phyloP scores from a whole-genome alignment of 1,284 basidiomycete genomes.

The Ustilago esculenta region DNA sequence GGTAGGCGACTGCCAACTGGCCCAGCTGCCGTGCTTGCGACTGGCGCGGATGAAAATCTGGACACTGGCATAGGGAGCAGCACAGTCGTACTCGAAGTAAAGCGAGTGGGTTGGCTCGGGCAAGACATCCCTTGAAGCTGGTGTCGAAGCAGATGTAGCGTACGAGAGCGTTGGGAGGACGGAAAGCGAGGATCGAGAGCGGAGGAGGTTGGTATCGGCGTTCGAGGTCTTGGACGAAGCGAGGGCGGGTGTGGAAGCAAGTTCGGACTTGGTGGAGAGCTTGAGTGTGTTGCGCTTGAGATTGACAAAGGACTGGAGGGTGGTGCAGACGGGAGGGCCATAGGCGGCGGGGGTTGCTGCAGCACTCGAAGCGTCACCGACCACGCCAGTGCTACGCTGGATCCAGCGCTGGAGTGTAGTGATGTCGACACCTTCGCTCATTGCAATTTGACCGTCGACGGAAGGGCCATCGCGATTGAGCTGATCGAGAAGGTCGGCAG shows the following conservation, averaged over 20 bases:
- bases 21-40: slow-evolving; percentile 62
- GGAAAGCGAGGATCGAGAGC: slow-evolving; percentile 28
- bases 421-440: slow-evolving; percentile 59
- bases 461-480: slow-evolving; percentile 21
- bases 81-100: slow-evolving; percentile 62
- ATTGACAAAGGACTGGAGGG: slow-evolving; percentile 62
- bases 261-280: slow-evolving; percentile 20
- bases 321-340: slow-evolving; percentile 53
- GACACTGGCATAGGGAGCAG: slow-evolving; percentile 51
- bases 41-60: slow-evolving; percentile 61
- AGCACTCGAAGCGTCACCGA: background rate
- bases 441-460: slow-evolving; percentile 32
- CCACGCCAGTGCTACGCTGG: slow-evolving; percentile 36
- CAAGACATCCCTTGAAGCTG: slow-evolving; percentile 8
- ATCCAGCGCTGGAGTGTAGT: slow-evolving; percentile 54
- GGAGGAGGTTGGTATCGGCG: slow-evolving; percentile 27
- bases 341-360: slow-evolving; percentile 11
- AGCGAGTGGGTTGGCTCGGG: slow-evolving; percentile 54
- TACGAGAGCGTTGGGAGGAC: slow-evolving; percentile 34
- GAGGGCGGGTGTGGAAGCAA: background rate
- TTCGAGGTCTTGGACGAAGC: slow-evolving; percentile 2
- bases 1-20: slow-evolving; percentile 23
- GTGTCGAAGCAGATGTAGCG: slow-evolving; percentile 1
- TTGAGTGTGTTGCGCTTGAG: slow-evolving; percentile 61
- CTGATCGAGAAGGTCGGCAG: slow-evolving; percentile 43